A percentile compares a stretch with the other conserved stretches of the same genome.
Conservation (phyloP, 2,329 filamentous ascomycete species). For the Ophiosphaerella herpotricha region DNA sequence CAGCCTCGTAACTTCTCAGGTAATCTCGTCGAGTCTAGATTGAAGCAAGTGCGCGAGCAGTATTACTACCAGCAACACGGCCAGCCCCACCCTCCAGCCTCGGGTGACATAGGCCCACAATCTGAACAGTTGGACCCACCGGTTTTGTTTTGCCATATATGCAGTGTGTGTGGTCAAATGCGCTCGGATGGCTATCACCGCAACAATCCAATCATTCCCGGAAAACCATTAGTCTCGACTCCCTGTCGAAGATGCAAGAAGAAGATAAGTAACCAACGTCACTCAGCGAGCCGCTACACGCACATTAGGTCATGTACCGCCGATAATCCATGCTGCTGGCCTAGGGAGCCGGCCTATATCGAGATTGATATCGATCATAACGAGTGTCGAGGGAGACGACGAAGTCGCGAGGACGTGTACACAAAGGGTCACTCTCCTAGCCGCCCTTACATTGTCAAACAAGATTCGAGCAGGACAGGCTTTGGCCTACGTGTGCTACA, state of each 20-base stretch:
- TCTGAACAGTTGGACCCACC: constrained; percentile 22
- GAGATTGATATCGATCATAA: constrained; percentile 19
- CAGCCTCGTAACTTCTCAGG: constrained; percentile 9
- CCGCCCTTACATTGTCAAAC: constrained; percentile 18
- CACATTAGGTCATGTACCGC: constrained; percentile 25
- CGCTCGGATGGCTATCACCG: constrained; percentile 43
- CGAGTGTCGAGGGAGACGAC: constrained; percentile 29
- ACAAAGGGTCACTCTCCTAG: constrained; percentile 21
- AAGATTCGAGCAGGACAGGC: constrained; percentile 23
- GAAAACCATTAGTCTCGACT: constrained; percentile 25
- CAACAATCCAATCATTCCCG: constrained; percentile 41
- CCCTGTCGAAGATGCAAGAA: constrained; percentile 41
- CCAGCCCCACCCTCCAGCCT: constrained; percentile 7
- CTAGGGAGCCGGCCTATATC: constrained; percentile 21
- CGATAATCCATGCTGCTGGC: constrained; percentile 34
- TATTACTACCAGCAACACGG: constrained; percentile 22
- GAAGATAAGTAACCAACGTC: constrained; percentile 19
- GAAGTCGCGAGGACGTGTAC: constrained; percentile 25
- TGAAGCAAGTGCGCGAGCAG: constrained; percentile 18
- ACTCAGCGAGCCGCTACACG: constrained; percentile 21
- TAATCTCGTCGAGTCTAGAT: constrained; percentile 15
- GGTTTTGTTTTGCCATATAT: constrained; percentile 40
- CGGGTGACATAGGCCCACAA: constrained; percentile 13
- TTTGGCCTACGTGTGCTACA: constrained; percentile 33
- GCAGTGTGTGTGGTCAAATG: constrained; percentile 39